Conservation (phyloP, 305 asterid species). For the Lippia alba region DNA sequence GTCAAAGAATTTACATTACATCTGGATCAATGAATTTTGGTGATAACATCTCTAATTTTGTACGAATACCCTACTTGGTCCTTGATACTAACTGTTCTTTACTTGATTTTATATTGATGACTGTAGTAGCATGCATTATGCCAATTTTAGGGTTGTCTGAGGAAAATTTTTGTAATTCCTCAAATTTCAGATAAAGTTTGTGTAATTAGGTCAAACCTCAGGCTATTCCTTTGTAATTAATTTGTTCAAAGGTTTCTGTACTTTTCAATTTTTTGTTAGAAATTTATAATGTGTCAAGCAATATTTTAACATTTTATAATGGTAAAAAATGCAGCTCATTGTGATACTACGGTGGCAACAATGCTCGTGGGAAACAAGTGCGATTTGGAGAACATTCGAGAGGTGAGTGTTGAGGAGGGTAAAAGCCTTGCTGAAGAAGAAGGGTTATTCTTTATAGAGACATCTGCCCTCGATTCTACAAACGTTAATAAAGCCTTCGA, state of each 20-base stretch:
- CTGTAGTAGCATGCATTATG: no score
- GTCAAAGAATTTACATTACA: no score
- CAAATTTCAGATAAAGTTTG: no score
- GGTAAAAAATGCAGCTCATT: constrained; percentile 56
- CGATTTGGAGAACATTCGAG: constrained; percentile 68
- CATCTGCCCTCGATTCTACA: constrained; percentile 70
- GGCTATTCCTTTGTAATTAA: not conserved
- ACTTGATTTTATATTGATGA: no score
- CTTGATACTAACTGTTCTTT: no score
- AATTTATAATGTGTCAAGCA: not conserved
- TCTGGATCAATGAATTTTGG: no score
- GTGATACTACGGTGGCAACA: constrained; percentile 63
- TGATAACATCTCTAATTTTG: no score
- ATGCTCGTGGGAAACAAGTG: constrained; percentile 81
- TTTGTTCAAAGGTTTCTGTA: not conserved
- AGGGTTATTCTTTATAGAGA: constrained; percentile 73
- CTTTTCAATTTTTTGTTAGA: not conserved
- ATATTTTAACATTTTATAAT: not conserved
- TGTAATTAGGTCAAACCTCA: no score
- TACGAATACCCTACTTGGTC: no score
- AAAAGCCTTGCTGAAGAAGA: constrained; percentile 66
- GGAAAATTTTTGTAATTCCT: no score
- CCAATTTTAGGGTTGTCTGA: no score
- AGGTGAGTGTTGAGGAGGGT: constrained; percentile 69
- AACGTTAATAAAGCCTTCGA: constrained; percentile 70